Percentiles rank a stretch among this genome's conserved stretches.
These are phyloP conservation scores for Cynara cardunculus DNA, from an alignment of 129 eudicot genomes.

Conservation along the genomic window DNA sequence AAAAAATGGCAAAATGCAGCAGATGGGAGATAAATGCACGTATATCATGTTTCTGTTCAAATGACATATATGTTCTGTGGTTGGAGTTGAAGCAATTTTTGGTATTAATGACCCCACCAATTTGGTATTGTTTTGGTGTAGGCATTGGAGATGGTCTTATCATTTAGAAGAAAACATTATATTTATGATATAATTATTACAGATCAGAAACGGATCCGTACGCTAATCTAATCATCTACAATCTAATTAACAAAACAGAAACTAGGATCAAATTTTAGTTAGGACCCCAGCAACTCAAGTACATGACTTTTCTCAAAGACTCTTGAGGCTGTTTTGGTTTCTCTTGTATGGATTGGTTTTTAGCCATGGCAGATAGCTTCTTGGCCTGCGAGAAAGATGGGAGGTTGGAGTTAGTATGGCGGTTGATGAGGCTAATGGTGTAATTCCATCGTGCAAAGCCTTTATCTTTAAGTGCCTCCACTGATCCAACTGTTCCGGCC, in stretches of 20 bases:
- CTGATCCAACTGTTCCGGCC: slow-evolving; percentile 16
- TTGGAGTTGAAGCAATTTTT: neutral
- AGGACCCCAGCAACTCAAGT: slow-evolving; percentile 27
- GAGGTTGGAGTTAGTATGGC: slow-evolving; percentile 30
- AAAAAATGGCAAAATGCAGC: neutral
- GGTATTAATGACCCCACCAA: neutral
- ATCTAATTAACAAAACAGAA: neutral
- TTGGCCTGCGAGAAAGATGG: slow-evolving; percentile 26
- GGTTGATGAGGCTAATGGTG: slow-evolving; percentile 19
- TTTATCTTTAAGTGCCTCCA: slow-evolving; percentile 26
- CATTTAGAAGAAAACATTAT: neutral
- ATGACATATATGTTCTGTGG: neutral
- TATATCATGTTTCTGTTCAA: neutral
- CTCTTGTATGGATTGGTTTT: neutral
- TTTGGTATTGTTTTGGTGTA: neutral
- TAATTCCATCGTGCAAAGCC: slow-evolving; percentile 20
- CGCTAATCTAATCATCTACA: neutral
- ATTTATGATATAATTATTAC: neutral
- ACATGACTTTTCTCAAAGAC: slow-evolving; percentile 18
- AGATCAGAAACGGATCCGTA: neutral
- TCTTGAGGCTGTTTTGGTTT: slow-evolving; percentile 4
- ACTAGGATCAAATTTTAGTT: neutral
- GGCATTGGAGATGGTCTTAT: neutral
- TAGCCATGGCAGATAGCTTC: neutral
- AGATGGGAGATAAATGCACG: neutral